Base-by-base conservation (phyloP, 768 basidiomycete species). In the Amanita rubescens region DNA sequence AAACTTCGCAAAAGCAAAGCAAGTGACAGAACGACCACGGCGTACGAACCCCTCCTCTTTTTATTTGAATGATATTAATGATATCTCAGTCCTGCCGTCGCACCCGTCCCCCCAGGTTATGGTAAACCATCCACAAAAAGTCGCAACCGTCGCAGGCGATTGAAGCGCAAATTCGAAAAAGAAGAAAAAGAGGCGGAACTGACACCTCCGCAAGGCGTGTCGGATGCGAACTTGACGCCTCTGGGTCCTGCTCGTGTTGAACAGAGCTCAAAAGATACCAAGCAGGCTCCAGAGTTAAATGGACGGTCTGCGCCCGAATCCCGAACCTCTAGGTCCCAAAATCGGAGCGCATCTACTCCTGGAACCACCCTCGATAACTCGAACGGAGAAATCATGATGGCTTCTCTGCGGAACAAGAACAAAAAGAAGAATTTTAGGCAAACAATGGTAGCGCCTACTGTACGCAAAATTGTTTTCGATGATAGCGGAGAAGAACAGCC, bases 391-490 rank as follows among this genome's bases (percentile, higher is more conserved):
- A 55, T 73, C 42, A 63, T 71, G 65, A 78, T 81, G 78, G 70
- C 78, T 38, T 79, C 79, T 0, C 66, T 87, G 19, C 73, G 78
- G 41, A 89, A 86, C 64, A 88, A 86, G 66, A 89, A 87, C 66
- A 90, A 89, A 65, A 79, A 77, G 42, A 84, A 79, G 54, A 81
- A 80, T 17, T 87, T 84, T 66, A 81, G 76, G 59, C 70, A 77
- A 46, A 68, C 77, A 6, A 72, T 83, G 65, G 58, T 66, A 14
- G 45, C 67, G 35, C 63, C 73, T 49, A 48, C 73, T 65, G 57
- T 75, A 65, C 32, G 62, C 35, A 86, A 80, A 65, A 84, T 87
- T 53, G 67, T 80, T 15, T 86, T 86, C 56, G 63, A 63, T 1
- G 59, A 59, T 24, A 57, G 53, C 24, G 52, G 34, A 22, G 34